Base-by-base conservation (phyloP, 1,139 yeast species). In the Zygotorulaspora mrakii region DNA sequence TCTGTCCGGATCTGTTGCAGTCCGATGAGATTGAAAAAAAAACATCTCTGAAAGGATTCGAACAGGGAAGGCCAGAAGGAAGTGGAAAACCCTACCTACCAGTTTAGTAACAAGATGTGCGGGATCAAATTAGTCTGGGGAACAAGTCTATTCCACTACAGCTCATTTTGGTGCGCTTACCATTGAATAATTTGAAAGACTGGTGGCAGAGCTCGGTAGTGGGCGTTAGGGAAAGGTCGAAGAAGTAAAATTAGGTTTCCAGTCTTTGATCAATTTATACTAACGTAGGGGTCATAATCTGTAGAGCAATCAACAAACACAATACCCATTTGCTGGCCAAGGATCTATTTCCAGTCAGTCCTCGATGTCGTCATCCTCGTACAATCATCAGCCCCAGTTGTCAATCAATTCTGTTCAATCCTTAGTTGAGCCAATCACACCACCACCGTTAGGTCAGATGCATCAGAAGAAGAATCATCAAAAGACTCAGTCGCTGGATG, bases 351-450 rank as follows among this genome's bases (percentile, higher is more conserved):
- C 33, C 17, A 34, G 17, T 30, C 41, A 33, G 13, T 28, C 39
- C 20, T 22, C 37, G 35, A 42, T 42, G 46, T 36, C 46, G 42
- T 16, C 18, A 6, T 28, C n/a, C n/a, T n/a, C 31, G 9, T 49
- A 51, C 33, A 50, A 53, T 20, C 64, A 57, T 42, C 62, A 58
- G 37, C 61, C 59, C 18, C 63, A 58, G 40, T 42, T 57, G 35
- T 59, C 80, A 63, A 53, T 64, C 53, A 48, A 57, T 48, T 53
- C 69, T 31, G 47, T 57, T 16, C 57, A 58, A 62, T 68, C 55
- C 54, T 51, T 39, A 64, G 63, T 33, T 67, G 75, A 22, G 69
- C 76, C 64, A 10, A 52, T 51, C 16, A 54, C 65, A 11, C 62
- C 66, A 18, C 62, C 66, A 21, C 55, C 59, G 8, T 35, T 59